These are phyloP conservation scores for Raddia distichophylla DNA, from an alignment of 176 grass and related monocot genomes.

Conservation along the genomic window DNA sequence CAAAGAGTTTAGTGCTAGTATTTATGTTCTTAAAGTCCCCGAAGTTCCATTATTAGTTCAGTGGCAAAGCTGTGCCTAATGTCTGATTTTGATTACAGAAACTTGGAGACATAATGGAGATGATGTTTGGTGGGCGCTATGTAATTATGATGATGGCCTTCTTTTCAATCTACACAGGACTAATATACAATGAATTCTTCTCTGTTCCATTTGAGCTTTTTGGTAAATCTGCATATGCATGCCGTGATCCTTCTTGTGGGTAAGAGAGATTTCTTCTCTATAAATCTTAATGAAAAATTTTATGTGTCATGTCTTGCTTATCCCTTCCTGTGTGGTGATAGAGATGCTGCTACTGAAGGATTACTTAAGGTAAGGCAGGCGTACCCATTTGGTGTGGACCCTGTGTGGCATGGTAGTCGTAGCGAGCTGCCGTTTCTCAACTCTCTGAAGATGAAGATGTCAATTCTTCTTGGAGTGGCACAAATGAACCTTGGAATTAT, in stretches of 20 bases:
- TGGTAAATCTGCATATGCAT: conserved; percentile 86
- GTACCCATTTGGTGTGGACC: conserved; percentile 95
- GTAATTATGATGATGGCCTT: conserved; percentile 91
- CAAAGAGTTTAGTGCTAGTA: background rate
- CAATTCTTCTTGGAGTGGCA: conserved; percentile 88
- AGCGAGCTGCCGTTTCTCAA: conserved; percentile 91
- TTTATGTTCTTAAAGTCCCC: background rate
- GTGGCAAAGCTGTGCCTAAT: conserved; percentile 17
- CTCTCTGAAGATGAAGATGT: conserved; percentile 99
- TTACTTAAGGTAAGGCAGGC: conserved; percentile 67
- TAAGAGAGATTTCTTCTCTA: conserved; percentile 39
- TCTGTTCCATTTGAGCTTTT: conserved; percentile 96
- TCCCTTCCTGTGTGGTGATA: conserved; percentile 35
- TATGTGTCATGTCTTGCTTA: conserved; percentile 27
- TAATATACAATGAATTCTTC: conserved; percentile 99
- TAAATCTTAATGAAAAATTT: conserved; percentile 9
- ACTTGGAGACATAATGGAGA: conserved; percentile 95
- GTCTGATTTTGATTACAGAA: conserved; percentile 59
- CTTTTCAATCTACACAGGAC: conserved; percentile 95
- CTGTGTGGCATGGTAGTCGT: conserved; percentile 80
- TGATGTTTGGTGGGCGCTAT: conserved; percentile 97
- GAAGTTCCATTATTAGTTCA: conserved; percentile 1
- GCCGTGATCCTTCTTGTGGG: conserved; percentile 83
- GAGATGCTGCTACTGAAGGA: conserved; percentile 72
- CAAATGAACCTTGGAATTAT: conserved; percentile 98